Percentiles rank a stretch among this genome's conserved stretches.
Conservation (phyloP, 345 rosid genomes). For the Geranium brycei region DNA sequence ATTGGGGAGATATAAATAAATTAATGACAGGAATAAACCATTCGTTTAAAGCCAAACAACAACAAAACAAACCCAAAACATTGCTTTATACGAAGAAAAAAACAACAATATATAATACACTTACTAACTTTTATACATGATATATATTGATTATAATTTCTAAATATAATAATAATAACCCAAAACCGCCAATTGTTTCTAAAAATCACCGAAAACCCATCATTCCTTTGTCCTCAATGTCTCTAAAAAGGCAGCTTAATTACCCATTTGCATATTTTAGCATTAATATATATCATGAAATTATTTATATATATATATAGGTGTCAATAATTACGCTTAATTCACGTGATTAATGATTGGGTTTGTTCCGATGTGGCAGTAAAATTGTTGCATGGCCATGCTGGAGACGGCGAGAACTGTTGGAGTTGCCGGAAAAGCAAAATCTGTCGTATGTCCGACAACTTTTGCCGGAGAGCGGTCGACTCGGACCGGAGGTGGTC, state of each 20-base stretch:
- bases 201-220: constrained; percentile 9
- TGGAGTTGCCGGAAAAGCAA: constrained; percentile 45
- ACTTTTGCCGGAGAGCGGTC: constrained; percentile 35
- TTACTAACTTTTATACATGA: constrained; percentile 15
- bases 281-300: too few relatives aligned
- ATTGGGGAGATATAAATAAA: not conserved
- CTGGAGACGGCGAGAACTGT: constrained; percentile 25
- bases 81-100: constrained; percentile 4
- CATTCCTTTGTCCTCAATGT: constrained; percentile 1
- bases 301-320: too few relatives aligned
- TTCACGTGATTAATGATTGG: constrained; percentile 32
- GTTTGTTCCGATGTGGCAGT: constrained; percentile 28
- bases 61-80: constrained; percentile 9
- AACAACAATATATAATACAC: constrained; percentile 3
- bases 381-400: constrained; percentile 43
- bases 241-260: not conserved
- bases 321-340: not conserved
- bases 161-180: constrained; percentile 5
- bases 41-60: not conserved
- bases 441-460: constrained; percentile 39
- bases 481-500: constrained; percentile 48
- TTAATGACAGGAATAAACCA: not conserved
- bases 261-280: not conserved
- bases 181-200: not conserved
- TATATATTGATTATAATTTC: constrained; percentile 1